These are phyloP conservation scores for Alternaria conjuncta DNA, from an alignment of 2,329 filamentous ascomycete species.

Conservation along the genomic window DNA sequence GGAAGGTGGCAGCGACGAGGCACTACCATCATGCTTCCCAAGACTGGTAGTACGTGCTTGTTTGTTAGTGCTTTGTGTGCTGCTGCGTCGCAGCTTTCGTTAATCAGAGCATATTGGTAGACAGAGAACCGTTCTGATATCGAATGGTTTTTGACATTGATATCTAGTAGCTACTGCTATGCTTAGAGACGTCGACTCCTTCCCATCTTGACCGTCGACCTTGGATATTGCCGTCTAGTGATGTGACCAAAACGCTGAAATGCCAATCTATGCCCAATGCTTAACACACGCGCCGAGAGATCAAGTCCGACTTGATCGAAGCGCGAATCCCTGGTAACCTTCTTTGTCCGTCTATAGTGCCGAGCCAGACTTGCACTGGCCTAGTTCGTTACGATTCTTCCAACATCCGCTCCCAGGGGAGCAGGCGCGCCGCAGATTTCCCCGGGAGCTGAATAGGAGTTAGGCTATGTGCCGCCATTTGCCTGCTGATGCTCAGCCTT, in stretches of 20 bases:
- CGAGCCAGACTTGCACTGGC: neutral
- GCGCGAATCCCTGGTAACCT: neutral
- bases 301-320: neutral
- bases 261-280: conserved; percentile 12
- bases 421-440: conserved; percentile 3
- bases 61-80: neutral
- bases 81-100: neutral
- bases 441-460: conserved; percentile 20
- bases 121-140: neutral
- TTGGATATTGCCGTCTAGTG: conserved; percentile 11
- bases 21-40: neutral
- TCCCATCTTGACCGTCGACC: neutral
- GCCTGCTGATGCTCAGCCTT: conserved; percentile 80
- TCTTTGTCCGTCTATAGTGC: neutral
- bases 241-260: conserved; percentile 15
- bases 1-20: conserved; percentile 25
- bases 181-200: conserved; percentile 1
- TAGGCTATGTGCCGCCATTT: conserved; percentile 31
- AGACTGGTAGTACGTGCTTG: neutral
- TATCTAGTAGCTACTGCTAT: neutral
- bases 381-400: conserved; percentile 4
- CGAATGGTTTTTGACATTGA: neutral
- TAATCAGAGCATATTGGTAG: neutral
- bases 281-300: conserved; percentile 4
- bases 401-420: conserved; percentile 10